Percentiles rank a stretch among this genome's conserved stretches.
phyloP scores from a whole-genome alignment of 2,329 filamentous ascomycete genomes.

The Epichloe gansuensis region DNA sequence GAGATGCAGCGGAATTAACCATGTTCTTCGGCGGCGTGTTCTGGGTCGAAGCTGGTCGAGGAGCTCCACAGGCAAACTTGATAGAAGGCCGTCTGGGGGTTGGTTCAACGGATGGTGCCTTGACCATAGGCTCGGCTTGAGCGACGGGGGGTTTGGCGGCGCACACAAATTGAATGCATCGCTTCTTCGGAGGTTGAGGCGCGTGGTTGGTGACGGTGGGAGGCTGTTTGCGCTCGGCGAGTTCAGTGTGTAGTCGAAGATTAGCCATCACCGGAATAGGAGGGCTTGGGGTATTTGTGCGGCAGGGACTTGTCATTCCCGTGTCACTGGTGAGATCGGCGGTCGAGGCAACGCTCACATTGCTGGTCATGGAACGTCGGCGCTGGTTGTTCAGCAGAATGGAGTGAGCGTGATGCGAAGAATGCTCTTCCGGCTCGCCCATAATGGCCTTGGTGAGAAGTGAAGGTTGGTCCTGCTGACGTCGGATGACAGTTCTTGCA shows the following conservation, averaged over 20 bases:
- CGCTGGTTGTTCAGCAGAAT: slow-evolving; percentile 25
- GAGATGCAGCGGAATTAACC: slow-evolving; percentile 2
- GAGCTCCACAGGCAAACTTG: slow-evolving; percentile 59
- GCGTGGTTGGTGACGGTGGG: slow-evolving; percentile 13
- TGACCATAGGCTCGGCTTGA: slow-evolving; percentile 23
- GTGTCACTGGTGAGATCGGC: slow-evolving; percentile 92
- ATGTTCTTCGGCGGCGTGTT: slow-evolving; percentile 22
- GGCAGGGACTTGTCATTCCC: slow-evolving; percentile 77
- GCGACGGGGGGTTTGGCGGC: slow-evolving; percentile 44
- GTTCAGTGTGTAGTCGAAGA: slow-evolving; percentile 25
- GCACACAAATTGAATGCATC: slow-evolving; percentile 89
- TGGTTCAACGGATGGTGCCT: slow-evolving; percentile 23
- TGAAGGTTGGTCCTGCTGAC: slow-evolving; percentile 53
- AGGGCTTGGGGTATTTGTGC: slow-evolving; percentile 78
- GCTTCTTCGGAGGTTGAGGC: slow-evolving; percentile 52
- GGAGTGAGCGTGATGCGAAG: slow-evolving; percentile 25
- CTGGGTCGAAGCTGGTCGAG: slow-evolving; percentile 28
- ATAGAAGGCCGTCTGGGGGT: slow-evolving; percentile 48
- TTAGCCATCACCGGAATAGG: slow-evolving; percentile 52
- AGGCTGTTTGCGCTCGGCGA: slow-evolving; percentile 14
- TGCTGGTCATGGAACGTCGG: slow-evolving; percentile 62
- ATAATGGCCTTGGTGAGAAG: slow-evolving; percentile 77
- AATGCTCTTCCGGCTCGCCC: slow-evolving; percentile 47
- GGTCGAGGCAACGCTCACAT: slow-evolving; percentile 67
- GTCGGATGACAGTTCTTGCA: slow-evolving; percentile 34